These are phyloP conservation scores for Craterostigma plantagineum DNA, from an alignment of 257 asterid genomes.

Conservation along the genomic window DNA sequence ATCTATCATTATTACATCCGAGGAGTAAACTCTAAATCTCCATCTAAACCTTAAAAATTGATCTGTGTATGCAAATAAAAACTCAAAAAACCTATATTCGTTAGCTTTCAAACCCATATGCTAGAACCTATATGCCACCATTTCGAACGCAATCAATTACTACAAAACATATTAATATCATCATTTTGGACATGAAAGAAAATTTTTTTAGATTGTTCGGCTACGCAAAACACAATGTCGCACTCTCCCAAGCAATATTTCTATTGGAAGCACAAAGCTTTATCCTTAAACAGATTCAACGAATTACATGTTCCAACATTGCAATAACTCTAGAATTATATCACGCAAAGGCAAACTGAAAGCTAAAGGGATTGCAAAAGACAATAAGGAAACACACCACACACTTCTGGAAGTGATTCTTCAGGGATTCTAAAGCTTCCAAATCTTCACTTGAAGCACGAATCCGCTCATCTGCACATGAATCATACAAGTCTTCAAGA, in stretches of 20 bases:
- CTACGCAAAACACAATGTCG: too few species aligned
- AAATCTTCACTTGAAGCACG: conserved; percentile 38
- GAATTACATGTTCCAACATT: neutral
- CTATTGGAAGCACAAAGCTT: too few species aligned
- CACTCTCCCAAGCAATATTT: too few species aligned
- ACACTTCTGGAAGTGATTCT: conserved; percentile 47
- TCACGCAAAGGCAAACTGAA: neutral
- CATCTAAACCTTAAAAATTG: neutral
- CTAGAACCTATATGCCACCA: too few species aligned
- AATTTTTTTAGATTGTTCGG: too few species aligned
- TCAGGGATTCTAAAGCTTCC: conserved; percentile 52
- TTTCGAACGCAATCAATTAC: too few species aligned
- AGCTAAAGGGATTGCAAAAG: neutral
- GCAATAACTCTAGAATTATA: neutral
- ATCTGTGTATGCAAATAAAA: neutral
- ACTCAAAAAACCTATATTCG: too few species aligned
- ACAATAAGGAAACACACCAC: conserved; percentile 38
- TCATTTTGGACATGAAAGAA: too few species aligned
- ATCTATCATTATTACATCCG: neutral
- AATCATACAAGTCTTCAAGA: neutral
- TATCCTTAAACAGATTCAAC: neutral
- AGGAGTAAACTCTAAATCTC: conserved; percentile 1
- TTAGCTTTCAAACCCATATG: too few species aligned
- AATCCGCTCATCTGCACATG: conserved; percentile 25
- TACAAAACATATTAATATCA: too few species aligned